phyloP scores from a whole-genome alignment of 2,329 filamentous ascomycete species.

The Diaporthe vaccinii region DNA sequence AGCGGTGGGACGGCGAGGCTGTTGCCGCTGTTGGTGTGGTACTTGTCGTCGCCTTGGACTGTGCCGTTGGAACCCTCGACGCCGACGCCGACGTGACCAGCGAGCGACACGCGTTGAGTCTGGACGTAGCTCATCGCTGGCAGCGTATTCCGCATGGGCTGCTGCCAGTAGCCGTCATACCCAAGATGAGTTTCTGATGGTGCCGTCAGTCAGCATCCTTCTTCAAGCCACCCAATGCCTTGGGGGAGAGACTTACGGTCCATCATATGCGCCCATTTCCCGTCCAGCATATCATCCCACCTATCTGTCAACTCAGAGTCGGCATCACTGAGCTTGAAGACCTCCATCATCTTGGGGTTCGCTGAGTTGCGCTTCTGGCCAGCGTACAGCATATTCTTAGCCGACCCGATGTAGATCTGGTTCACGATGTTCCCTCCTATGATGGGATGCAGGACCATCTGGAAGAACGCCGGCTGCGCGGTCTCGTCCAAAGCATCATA shows the following conservation, averaged over 20 bases:
- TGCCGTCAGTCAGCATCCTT: slow-evolving; percentile 10
- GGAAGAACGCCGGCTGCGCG: slow-evolving; percentile 71
- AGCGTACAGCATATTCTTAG: slow-evolving; percentile 66
- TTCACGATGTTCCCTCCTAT: slow-evolving; percentile 69
- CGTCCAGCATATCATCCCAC: slow-evolving; percentile 70
- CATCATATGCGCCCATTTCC: slow-evolving; percentile 75
- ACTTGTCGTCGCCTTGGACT: slow-evolving; percentile 76
- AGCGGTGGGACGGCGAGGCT: slow-evolving; percentile 68
- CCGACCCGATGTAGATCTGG: slow-evolving; percentile 64
- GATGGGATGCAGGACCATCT: slow-evolving; percentile 72
- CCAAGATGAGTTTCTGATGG: slow-evolving; percentile 64
- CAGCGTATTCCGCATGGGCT: slow-evolving; percentile 78
- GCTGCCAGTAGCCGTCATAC: slow-evolving; percentile 73
- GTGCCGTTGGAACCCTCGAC: slow-evolving; percentile 77
- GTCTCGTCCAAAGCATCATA: slow-evolving; percentile 65
- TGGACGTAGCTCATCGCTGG: slow-evolving; percentile 73
- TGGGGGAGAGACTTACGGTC: slow-evolving; percentile 58
- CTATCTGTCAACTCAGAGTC: slow-evolving; percentile 68
- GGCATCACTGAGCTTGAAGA: slow-evolving; percentile 66
- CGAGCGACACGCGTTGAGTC: slow-evolving; percentile 67
- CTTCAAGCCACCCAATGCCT: not conserved
- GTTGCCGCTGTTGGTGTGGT: slow-evolving; percentile 67
- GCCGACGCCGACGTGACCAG: slow-evolving; percentile 73
- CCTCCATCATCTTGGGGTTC: slow-evolving; percentile 65
- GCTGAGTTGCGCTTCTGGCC: slow-evolving; percentile 68